Base-by-base conservation (phyloP, 2,329 filamentous ascomycete genomes). In the Botrytis paeoniae region DNA sequence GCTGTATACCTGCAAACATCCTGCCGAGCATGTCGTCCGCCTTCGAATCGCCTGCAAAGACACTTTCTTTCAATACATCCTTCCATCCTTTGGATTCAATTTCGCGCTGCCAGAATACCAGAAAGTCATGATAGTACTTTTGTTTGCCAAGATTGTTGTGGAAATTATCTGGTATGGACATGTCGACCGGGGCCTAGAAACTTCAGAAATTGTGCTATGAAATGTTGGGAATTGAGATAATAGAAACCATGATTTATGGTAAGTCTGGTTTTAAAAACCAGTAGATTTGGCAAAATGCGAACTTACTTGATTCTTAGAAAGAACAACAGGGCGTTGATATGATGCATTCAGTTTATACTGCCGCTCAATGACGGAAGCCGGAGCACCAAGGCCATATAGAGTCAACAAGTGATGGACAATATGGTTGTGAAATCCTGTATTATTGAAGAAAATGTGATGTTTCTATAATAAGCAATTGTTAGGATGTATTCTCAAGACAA, bases 401-500 rank as follows among this genome's bases (percentile, higher is more conserved):
- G 90, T 90, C 18, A 97, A 86, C 8, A 97, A 83, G 51, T 94
- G 90, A 78, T 97, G 94, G 5, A 86, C 86, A 74, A 96, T 93
- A 79, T 97, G 94, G 80, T 97, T 93, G 79, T 98, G 95, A 75
- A 92, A 97, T 0, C 92, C 91, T 2, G 82, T 79, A 0, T 86
- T 74, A 75, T 96, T 97, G 85, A 94, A 97, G 83, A 91, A 97
- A 73, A 94, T 91, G 79, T 97, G 92, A 77, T 94, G 89, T 48
- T 83, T 83, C 83, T 85, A 79, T 95, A 59, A 51, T 14, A 66
- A 43, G 48, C 64, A 65, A 73, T 62, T 76, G 64, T 73, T 12
- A 57, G 22, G 5, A 14, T 3, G 12, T 39, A 39, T 25, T 9
- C 29, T 22, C 25, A 37, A 70, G 22, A 68, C 62, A 39, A n/a